Base-by-base conservation (phyloP, 768 basidiomycete genomes). In the Cyathus striatus region DNA sequence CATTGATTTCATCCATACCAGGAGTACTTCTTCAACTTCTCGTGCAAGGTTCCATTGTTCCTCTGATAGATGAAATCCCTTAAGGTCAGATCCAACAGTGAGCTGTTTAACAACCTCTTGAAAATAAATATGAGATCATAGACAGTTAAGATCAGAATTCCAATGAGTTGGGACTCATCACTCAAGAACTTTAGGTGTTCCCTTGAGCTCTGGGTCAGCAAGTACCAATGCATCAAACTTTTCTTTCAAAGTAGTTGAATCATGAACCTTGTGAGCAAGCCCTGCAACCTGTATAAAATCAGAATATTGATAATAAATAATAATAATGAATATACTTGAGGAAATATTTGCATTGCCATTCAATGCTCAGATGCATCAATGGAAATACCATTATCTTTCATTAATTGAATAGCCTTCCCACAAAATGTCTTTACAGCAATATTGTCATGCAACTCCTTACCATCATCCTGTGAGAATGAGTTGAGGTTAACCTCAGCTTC, bases 111-210 rank as follows among this genome's bases (percentile, higher is more conserved):
- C 49, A 5, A 44, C 27, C 13, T 10, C 40, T 36, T 51, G 38
- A 25, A 61, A 58, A 27, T 50, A 37, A 7, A 50, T 14, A 44
- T 61, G 57, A 12, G 52, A 45, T 4, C 32, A 37, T 2, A 62
- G 47, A 39, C 57, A 64, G 0, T 24, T 52, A 17, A 58, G 41
- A 33, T 65, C 59, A 10, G 58, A 54, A 42, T 62, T 60, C 61
- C 64, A 65, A 2, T 54, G 41, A 4, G 62, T 64, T 21, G 61
- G 53, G 37, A 63, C 55, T 20, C 49, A 51, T 4, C 50, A 42
- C 39, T 44, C 43, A 23, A 65, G 58, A 2, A 49, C 36, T 16
- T 24, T 17, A 2, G 21, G 18, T 9, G 51, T 40, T 3, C 41
- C 49, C 2, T 43, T 12, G 6, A 42, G 40, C 3, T 48, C 42